Base-by-base conservation (phyloP, 208 protist genomes). In the Trypanosomatidae sp. region DNA sequence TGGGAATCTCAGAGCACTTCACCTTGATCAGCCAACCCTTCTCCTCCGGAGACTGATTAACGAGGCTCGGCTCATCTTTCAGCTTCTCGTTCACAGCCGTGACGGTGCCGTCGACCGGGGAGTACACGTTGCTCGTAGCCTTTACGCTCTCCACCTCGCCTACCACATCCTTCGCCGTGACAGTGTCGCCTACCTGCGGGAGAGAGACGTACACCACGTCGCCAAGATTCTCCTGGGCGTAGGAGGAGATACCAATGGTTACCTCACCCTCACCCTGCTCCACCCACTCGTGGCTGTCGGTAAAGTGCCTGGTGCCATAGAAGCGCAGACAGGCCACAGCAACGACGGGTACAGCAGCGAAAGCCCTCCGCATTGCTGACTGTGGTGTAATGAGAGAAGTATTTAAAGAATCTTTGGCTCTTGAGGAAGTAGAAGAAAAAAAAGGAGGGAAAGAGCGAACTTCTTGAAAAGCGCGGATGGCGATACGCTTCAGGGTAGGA, bases 131-230 rank as follows among this genome's bases (percentile, higher is more conserved):
- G 79, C 91, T 96, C 33, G 95, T 96, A 8, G 95, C 95, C 80
- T 98, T 98, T 7, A 98, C 93, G 73, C 92, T 97, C 75, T 98
- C 92, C 52, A 98, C 88, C 70, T 96, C 91, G n/a, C 88, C 92
- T 73, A 95, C 67, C 12, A 90, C 82, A 33, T 95, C 89, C 68
- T 88, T 85, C 50, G 73, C 83, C 6, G 81, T 79, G 13, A 98
- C 68, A 62, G 84, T 87, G 53, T 94, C 90, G 56, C 94, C 92
- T n/a, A 96, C 90, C 66, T 89, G 87, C 4, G 95, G 95, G 60
- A 98, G 84, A 65, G 91, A 93, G 19, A 97, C 87, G 79, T 95
- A 98, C 9, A 98, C 95, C 8, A 97, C 86, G 69, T 97, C 92
- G 43, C 95, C 95, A 62, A 98, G 81, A 82, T 88, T 93, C 80